Evolutionary conservation across 2,329 filamentous ascomycete species (phyloP).

Genomic region (Fusarium pilosicola): DNA sequence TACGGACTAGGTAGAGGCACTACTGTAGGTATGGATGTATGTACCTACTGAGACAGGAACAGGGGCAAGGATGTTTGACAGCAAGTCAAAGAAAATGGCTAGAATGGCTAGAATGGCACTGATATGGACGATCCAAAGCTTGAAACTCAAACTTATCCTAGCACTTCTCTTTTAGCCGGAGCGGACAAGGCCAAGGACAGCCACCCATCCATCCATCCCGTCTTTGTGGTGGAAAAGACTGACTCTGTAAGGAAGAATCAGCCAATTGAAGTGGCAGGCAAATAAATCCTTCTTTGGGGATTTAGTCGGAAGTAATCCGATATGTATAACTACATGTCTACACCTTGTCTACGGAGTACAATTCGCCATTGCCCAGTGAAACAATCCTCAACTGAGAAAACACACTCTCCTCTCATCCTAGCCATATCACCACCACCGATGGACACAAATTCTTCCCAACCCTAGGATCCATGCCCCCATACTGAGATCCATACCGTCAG

Average conservation of each 20-base stretch:
- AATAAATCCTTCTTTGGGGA: not conserved
- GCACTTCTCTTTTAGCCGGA: constrained; percentile 3
- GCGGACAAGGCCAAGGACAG: constrained; percentile 6
- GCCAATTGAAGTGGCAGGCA: not conserved
- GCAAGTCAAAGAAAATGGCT: not conserved
- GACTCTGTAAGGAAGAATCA: not conserved
- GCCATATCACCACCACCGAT: not conserved
- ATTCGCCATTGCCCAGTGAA: not conserved
- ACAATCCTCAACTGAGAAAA: not conserved
- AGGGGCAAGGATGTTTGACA: constrained; percentile 22
- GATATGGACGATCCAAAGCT: constrained; percentile 2
- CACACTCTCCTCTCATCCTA: not conserved
- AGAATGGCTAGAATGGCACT: not conserved
- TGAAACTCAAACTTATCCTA: not conserved
- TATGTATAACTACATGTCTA: not conserved
- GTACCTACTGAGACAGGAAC: constrained; percentile 2
- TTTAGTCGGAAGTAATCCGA: constrained; percentile 15
- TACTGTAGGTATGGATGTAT: not conserved
- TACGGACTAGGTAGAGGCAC: not conserved
- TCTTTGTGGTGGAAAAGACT: not conserved
- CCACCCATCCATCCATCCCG: constrained; percentile 23
- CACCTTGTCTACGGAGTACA: not conserved
- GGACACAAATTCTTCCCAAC: constrained; percentile 9
- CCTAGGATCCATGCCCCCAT: constrained; percentile 20
- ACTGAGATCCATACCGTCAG: constrained; percentile 17